Base-by-base conservation (phyloP, 2,329 filamentous ascomycete species). In the Neonectria sp. region DNA sequence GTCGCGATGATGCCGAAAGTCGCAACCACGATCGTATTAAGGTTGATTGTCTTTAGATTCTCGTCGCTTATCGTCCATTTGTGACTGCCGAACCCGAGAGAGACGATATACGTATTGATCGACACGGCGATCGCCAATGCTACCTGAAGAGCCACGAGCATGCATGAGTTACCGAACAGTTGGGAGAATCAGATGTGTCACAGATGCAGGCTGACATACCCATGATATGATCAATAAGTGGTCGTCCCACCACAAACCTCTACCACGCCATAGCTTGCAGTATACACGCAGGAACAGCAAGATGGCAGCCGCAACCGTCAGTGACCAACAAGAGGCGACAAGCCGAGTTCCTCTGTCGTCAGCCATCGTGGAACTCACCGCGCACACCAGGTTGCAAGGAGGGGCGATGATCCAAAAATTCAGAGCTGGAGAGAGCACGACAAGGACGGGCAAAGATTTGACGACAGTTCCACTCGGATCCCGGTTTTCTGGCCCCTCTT, bases 161-260 rank as follows among this genome's bases (percentile, higher is more conserved):
- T 31, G 25, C 12, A 55, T 31, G 12, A 51, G 53, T 61, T 29
- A 17, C 7, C 9, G n/a, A 43, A 13, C 12, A 15, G 60, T 46
- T 58, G 60, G 33, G 9, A 25, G 25, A 31, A 7, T n/a, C 24
- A 45, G 6, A 27, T 5, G 1, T 33, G 27, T 2, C 6, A 12
- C 33, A 35, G 8, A 51, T 31, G 25, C 40, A 48, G 53, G 5
- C 45, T n/a, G 33, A 77, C 79, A 40, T 76, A 81, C 79, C 79
- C 79, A 80, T 12, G 79, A 71, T 11, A 68, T 65, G n/a, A 81
- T 74, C 53, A 82, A 68, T 17, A 79, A 53, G 67, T 79, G 76
- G 68, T 82, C 80, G 63, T 82, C 80, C 76, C 79, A 80, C 77
- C 79, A 82, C 29, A 82, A 40, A 52, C 79, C 80, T 40, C 76